Base-by-base conservation (phyloP, 176 grass and related monocot genomes). In the Otatea glauca region DNA sequence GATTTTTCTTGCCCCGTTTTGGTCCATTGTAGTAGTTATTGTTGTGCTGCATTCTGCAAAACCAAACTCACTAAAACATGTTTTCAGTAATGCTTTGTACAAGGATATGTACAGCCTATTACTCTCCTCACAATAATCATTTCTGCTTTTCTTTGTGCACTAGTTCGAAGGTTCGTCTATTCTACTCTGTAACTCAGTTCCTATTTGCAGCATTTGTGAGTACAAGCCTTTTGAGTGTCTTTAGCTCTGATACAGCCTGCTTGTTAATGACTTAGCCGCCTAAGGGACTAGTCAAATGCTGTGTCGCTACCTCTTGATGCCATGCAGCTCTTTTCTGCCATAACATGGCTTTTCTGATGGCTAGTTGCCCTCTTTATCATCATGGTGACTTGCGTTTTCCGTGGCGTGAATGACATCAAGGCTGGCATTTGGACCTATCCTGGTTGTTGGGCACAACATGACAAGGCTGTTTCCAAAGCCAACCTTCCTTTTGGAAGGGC, bases 371-470 rank as follows among this genome's bases (percentile, higher is more conserved):
- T 54, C 47, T 44, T 34, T 34, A 23, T 8, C 35, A 44, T 38
- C 83, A 82, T n/a, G 77, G 86, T 4, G 23, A 23, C 54, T 44
- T 59, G 65, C 25, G 12, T 50, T 38, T 50, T 39, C 5, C 15
- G 51, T 32, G 81, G 12, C 75, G 53, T 56, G 77, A 62, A 21
- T 10, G 24, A 68, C 69, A 45, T 51, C 70, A 81, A 76, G 88
- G 88, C 88, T 90, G 88, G 84, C 88, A 13, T 42, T 78, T 90
- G 65, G 88, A 72, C 58, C 78, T 72, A 86, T 86, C 72, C 77
- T 51, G 84, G 48, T 23, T 21, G 84, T 12, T 48, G 56, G 83
- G 78, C 83, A 82, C 74, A 75, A 69, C 62, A 50, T 21, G 81
- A 60, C 41, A 10, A 59, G 15, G 50, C 24, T 54, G 51, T 51